Conservation (phyloP, 2,329 filamentous ascomycete species). For the Neophaeococcomyces mojaviensis region DNA sequence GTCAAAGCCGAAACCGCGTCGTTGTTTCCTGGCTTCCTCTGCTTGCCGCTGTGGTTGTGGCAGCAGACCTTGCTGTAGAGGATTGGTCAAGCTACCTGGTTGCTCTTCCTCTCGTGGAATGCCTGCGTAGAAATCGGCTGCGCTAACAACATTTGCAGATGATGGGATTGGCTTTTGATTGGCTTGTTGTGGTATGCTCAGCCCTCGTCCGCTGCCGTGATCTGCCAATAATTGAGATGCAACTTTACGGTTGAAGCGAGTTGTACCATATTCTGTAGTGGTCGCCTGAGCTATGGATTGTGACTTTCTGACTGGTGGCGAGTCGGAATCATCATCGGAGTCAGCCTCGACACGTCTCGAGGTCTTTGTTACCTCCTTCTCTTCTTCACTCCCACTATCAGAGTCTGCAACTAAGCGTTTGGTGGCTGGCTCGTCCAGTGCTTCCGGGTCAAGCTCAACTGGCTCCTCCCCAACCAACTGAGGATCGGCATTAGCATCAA, state of each 20-base stretch:
- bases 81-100: background rate
- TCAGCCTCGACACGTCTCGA: constrained; percentile 4
- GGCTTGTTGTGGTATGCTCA: background rate
- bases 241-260: background rate
- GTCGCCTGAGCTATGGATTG: background rate
- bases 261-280: background rate
- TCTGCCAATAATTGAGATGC: background rate
- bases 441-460: constrained; percentile 8
- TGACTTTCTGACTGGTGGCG: background rate
- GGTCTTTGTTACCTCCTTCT: background rate
- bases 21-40: background rate
- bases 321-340: constrained; percentile 8
- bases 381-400: constrained; percentile 13
- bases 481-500: constrained; percentile 16
- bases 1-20: constrained; percentile 1
- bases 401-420: constrained; percentile 15
- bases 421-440: background rate
- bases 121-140: background rate
- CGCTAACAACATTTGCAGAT: background rate
- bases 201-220: background rate
- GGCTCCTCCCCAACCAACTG: constrained; percentile 15
- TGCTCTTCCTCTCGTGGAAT: background rate
- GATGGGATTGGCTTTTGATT: background rate
- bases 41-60: background rate
- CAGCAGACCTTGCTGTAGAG: background rate